Percentiles rank a stretch among this genome's conserved stretches.
These are phyloP conservation scores for Cytidiella melzeri DNA, from an alignment of 768 basidiomycete species.

Conservation along the genomic window DNA sequence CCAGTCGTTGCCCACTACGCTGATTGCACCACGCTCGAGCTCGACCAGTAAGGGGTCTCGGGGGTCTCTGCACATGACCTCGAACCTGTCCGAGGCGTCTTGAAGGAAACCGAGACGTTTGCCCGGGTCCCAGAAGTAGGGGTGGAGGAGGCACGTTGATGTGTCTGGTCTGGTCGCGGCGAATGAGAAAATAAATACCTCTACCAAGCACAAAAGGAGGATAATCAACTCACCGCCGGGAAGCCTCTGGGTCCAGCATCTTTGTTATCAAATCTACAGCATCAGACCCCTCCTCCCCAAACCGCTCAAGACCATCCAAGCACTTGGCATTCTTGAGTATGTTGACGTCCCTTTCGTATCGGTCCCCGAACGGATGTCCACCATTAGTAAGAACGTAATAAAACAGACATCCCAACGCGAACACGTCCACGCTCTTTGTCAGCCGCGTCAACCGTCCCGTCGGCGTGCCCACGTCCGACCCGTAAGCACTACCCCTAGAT, in stretches of 20 bases:
- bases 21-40: slow-evolving; percentile 64
- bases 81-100: slow-evolving; percentile 95
- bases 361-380: slow-evolving; percentile 89
- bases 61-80: slow-evolving; percentile 94
- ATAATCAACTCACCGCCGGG: slow-evolving; percentile 54
- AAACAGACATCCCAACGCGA: slow-evolving; percentile 92
- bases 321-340: slow-evolving; percentile 79
- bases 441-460: slow-evolving; percentile 55
- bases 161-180: slow-evolving; percentile 74
- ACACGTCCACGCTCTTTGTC: slow-evolving; percentile 95
- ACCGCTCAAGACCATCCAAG: slow-evolving; percentile 64
- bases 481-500: slow-evolving; percentile 59
- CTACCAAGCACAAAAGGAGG: background rate
- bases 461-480: slow-evolving; percentile 36
- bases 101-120: slow-evolving; percentile 90
- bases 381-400: slow-evolving; percentile 90
- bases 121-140: slow-evolving; percentile 93
- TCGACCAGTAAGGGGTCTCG: slow-evolving; percentile 67
- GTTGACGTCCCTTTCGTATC: slow-evolving; percentile 90
- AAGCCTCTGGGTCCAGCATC: slow-evolving; percentile 79
- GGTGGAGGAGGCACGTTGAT: slow-evolving; percentile 80
- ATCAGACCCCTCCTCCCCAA: slow-evolving; percentile 94
- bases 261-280: slow-evolving; percentile 70
- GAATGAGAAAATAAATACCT: background rate
- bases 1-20: slow-evolving; percentile 91